Conservation (phyloP, 306 rosid species). For the Citrullus mucosospermus region DNA sequence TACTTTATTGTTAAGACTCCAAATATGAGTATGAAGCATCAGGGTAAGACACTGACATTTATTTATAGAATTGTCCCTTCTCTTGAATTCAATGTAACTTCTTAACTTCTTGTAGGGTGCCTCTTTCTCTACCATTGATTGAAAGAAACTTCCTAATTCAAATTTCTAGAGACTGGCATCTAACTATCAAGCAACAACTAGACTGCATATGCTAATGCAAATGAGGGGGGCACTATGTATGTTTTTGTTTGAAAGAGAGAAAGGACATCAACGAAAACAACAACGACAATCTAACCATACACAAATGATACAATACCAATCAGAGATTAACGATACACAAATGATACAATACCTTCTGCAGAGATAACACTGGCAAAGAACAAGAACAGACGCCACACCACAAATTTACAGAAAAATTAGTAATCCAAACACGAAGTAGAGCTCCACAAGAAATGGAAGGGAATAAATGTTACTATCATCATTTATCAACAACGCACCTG, state of each 20-base stretch:
- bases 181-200: not conserved
- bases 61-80: not conserved
- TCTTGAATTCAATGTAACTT: not conserved
- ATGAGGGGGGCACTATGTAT: not conserved
- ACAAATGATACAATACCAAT: not conserved
- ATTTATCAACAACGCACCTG: conserved; percentile 34
- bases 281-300: not conserved
- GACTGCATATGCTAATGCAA: not conserved
- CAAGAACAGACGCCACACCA: not conserved
- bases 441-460: not conserved
- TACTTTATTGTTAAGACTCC: not conserved
- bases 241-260: not conserved
- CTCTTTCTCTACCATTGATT: not conserved
- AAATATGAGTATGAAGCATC: not conserved
- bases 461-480: not conserved
- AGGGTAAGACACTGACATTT: not conserved
- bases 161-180: not conserved
- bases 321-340: not conserved
- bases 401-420: not conserved
- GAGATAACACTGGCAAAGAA: not conserved
- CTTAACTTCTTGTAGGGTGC: not conserved
- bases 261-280: not conserved
- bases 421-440: not conserved
- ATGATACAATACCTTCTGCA: not conserved
- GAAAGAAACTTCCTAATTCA: not conserved